Evolutionary conservation across 2,329 filamentous ascomycete genomes (phyloP).

Genomic region (Mollisiaceae sp.): DNA sequence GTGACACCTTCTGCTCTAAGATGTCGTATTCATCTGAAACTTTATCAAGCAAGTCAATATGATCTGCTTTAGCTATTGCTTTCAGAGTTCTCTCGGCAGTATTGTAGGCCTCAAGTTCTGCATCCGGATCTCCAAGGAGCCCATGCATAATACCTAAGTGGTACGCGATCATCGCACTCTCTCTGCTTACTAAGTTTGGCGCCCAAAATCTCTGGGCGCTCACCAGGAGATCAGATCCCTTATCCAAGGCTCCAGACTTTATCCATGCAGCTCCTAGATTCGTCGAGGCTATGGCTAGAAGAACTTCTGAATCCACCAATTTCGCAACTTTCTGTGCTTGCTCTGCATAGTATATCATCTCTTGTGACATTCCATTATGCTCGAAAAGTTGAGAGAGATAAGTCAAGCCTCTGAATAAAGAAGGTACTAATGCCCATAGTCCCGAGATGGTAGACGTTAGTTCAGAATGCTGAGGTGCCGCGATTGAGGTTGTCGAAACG

Average conservation of each 20-base stretch:
- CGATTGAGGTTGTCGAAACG: constrained; percentile 46
- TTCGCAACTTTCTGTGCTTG: constrained; percentile 78
- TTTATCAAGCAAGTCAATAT: constrained; percentile 34
- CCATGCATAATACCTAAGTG: constrained; percentile 60
- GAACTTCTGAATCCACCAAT: constrained; percentile 41
- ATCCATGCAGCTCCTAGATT: constrained; percentile 62
- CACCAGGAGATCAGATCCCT: constrained; percentile 60
- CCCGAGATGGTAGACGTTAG: constrained; percentile 60
- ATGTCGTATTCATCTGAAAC: constrained; percentile 19
- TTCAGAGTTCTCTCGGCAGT: constrained; percentile 52
- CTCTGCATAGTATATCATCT: constrained; percentile 87
- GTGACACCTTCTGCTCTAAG: constrained; percentile 34
- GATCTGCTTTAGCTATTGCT: constrained; percentile 48
- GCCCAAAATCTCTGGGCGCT: constrained; percentile 59
- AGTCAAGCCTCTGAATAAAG: constrained; percentile 72
- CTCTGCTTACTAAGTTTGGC: constrained; percentile 50
- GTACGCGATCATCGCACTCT: constrained; percentile 56
- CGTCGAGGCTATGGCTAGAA: constrained; percentile 58
- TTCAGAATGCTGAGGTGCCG: constrained; percentile 42
- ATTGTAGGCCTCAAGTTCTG: constrained; percentile 55
- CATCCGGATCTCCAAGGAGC: constrained; percentile 51
- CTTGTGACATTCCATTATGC: constrained; percentile 84
- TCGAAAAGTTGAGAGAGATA: constrained; percentile 80
- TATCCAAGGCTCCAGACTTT: constrained; percentile 62
- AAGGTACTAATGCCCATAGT: constrained; percentile 80